Evolutionary conservation across 1,284 basidiomycete species (phyloP).

Genomic region (Leccinum variabile): DNA sequence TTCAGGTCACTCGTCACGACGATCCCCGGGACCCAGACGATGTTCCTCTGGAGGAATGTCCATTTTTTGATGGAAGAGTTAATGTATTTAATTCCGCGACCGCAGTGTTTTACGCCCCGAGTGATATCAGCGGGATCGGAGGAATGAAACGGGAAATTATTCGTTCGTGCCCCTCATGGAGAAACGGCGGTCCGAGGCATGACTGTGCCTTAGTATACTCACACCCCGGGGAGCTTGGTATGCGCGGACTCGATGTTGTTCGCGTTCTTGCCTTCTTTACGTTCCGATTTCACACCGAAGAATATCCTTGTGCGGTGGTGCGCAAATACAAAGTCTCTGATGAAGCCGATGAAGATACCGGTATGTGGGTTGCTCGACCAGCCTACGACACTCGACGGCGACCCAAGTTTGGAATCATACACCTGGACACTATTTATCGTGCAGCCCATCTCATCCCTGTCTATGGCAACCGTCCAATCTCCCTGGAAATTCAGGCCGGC

Average conservation of each 20-base stretch:
- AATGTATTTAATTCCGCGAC: conserved; percentile 6
- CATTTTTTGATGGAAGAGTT: conserved; percentile 2
- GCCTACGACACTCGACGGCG: not conserved
- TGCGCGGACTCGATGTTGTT: not conserved
- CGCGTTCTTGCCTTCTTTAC: not conserved
- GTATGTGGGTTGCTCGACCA: not conserved
- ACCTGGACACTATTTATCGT: not conserved
- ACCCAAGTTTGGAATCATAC: not conserved
- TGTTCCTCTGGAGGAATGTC: conserved; percentile 6
- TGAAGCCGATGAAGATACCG: not conserved
- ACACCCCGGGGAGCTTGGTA: not conserved
- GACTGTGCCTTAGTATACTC: not conserved
- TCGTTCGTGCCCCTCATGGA: not conserved
- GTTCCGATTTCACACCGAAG: not conserved
- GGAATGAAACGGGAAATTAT: conserved; percentile 8
- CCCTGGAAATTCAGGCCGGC: not conserved
- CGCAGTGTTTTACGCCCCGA: conserved; percentile 7
- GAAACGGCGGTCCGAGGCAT: not conserved
- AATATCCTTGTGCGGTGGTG: not conserved
- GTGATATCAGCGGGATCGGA: conserved; percentile 6
- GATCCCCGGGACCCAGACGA: not conserved
- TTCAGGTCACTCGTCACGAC: conserved; percentile 3
- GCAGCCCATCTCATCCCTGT: not conserved
- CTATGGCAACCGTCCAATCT: not conserved
- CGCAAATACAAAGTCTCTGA: not conserved